Conservation (phyloP, 257 asterid genomes). For the Capsicum chinense region DNA sequence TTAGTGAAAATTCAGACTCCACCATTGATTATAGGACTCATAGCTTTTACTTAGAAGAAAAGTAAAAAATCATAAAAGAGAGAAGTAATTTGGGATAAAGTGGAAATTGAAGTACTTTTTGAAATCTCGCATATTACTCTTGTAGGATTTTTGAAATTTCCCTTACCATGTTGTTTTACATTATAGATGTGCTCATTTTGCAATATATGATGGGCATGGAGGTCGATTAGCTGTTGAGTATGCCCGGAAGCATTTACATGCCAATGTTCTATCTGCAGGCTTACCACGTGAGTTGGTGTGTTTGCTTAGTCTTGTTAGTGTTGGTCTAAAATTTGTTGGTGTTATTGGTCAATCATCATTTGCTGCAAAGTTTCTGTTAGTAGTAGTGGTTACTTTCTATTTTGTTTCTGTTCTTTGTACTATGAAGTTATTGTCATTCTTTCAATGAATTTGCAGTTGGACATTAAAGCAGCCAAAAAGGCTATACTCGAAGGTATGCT, state of each 20-base stretch:
- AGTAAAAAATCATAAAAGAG: not conserved
- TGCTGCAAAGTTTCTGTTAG: not conserved
- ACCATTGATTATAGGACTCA: not conserved
- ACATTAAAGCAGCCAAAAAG: constrained; percentile 74
- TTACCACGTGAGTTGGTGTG: constrained; percentile 99
- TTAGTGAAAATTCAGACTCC: too few species aligned
- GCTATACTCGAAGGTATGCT: constrained; percentile 79
- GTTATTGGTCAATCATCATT: constrained; percentile 28
- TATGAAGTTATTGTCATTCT: not conserved
- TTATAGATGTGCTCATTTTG: constrained; percentile 80
- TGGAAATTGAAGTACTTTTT: not conserved
- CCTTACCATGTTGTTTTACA: not conserved
- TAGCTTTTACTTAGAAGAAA: not conserved
- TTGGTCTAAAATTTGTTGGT: constrained; percentile 38
- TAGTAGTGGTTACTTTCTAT: not conserved
- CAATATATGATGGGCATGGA: constrained; percentile 90
- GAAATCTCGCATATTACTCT: not conserved
- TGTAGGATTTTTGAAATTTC: not conserved
- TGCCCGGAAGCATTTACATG: constrained; percentile 82
- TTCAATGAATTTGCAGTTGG: constrained; percentile 65
- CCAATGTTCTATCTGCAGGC: constrained; percentile 85
- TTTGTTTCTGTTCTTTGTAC: constrained; percentile 31
- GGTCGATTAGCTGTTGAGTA: constrained; percentile 88
- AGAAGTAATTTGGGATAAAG: not conserved
- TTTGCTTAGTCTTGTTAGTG: constrained; percentile 45